Evolutionary conservation across 2,329 filamentous ascomycete genomes (phyloP), one percentile per base, ranked within the genome.

Genomic region (Neodidymelliopsis sp.): DNA sequence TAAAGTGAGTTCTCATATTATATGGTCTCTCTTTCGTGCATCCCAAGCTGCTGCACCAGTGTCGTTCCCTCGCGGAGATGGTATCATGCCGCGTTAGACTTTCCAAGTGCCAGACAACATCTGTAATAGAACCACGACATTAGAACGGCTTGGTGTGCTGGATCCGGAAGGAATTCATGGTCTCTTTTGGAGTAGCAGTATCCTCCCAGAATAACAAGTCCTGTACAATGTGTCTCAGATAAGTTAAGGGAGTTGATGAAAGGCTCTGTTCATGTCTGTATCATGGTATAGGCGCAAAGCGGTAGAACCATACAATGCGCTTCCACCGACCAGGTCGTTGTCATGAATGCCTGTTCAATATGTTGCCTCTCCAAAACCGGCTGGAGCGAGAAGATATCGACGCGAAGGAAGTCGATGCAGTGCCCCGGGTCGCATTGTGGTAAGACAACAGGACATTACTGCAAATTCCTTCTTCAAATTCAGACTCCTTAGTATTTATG

Each of bases 61-160:
- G 81, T 84, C 31, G 83, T 78, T 7, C 83, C 81, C 66, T 85
- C 81, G 34, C 81, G 74, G 6, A 85, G 71, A 60, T 83, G 82
- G 42, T 81, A 79, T 82, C 82, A 85, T 3, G 81, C 81, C 28
- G 83, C 83, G 49, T 80, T 79, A 50, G 79, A 79, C 62, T 81
- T 79, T 56, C 83, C 82, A 27, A 85, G 75, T 56, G 82, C 82
- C 59, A 84, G 84, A 58, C 81, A 83, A 41, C 79, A 80, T 1
- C 80, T 81, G 41, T 81, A 83, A 31, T 83, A 74, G 70, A 83
- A 82, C 67, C 83, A 85, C 0, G 81, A 84, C 1, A 81, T 83
- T 34, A 83, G 79, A n/a, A 84, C 76, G 2, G 81, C 79, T 42
- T 73, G 74, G 5, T 83, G 64, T 0, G 80, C 79, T 9, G 77